Evolutionary conservation across 169 alveolate genomes (phyloP), one percentile per base, ranked within the genome.

Genomic region (Eimeria acervulina): DNA sequence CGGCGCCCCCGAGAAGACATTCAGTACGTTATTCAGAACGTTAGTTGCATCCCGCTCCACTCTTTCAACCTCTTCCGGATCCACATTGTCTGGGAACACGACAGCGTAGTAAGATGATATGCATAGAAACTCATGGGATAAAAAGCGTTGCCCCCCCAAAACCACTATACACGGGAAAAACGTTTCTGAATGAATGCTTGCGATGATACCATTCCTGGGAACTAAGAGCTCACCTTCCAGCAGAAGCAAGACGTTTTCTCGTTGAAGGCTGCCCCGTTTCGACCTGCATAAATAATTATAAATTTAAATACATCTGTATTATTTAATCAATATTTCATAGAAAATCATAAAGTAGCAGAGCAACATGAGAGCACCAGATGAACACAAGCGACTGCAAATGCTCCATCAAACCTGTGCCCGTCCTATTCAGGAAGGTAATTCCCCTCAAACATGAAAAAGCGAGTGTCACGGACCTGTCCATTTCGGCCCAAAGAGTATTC

Each of bases 41-140:
- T 87, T 87, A 12, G 85, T 36, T 23, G 83, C 83, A 38, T 52
- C 94, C 63, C 88, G 85, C 80, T 94, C 96, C 52, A 94, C 94
- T 42, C 96, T 59, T 61, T 83, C 80, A 19, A 94, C 96, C 76
- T 94, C 96, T 8, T 52, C 80, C 72, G 61, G 78, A 52, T 81
- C 94, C 19, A 94, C 96, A 44, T 94, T 94, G 81, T 94, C 96
- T 93, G 93, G 63, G 42, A 78, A n/a, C 68, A 78, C 66, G 52
- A 72, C 33, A 33, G 31, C 52, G 31, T 17, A 13, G 83, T 8
- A 31, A 28, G 68, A 2, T 36, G 31, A 26, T 17, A 38, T 72
- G 47, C n/a, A 51, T 36, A 19, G 52, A 36, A 72, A 36, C 31
- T 33, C 5, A 28, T 31, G n/a, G 23, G 80, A 12, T 19, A 28